phyloP scores from a whole-genome alignment of 495 filamentous ascomycete genomes.

The Cercophora samala region DNA sequence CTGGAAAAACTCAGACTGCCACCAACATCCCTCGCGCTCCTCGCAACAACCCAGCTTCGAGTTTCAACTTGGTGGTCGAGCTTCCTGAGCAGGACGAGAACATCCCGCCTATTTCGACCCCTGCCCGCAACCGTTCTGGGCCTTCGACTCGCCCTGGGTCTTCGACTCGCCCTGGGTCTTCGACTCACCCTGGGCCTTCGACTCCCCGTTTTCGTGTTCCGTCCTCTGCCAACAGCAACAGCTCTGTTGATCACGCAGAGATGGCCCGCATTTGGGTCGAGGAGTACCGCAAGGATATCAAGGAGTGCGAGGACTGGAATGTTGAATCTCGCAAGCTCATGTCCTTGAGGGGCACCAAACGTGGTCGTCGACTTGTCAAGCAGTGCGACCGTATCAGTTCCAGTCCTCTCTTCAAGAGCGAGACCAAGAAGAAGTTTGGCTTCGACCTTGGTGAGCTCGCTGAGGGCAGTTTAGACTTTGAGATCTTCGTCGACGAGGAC shows the following conservation, averaged over 20 bases:
- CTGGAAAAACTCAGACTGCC: not conserved
- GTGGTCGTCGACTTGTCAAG: not conserved
- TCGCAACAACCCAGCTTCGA: not conserved
- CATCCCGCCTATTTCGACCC: not conserved
- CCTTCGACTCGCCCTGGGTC: too few species aligned
- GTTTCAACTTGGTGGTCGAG: not conserved
- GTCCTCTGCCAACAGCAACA: not conserved
- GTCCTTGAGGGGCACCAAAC: not conserved
- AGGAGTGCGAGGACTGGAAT: not conserved
- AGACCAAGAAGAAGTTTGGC: not conserved
- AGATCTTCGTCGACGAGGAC: constrained; percentile 3
- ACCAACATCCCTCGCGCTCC: not conserved
- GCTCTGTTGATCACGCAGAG: not conserved
- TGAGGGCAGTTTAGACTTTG: not conserved
- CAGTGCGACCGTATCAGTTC: not conserved
- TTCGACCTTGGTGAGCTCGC: not conserved
- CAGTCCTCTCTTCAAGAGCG: not conserved
- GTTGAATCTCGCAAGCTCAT: not conserved
- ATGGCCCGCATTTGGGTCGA: not conserved
- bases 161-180: not conserved
- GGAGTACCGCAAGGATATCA: not conserved
- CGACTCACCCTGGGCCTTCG: not conserved
- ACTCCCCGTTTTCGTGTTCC: not conserved
- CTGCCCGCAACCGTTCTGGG: not conserved
- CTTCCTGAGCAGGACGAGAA: not conserved